Base-by-base conservation (phyloP, 257 asterid genomes). In the Mentha longifolia region DNA sequence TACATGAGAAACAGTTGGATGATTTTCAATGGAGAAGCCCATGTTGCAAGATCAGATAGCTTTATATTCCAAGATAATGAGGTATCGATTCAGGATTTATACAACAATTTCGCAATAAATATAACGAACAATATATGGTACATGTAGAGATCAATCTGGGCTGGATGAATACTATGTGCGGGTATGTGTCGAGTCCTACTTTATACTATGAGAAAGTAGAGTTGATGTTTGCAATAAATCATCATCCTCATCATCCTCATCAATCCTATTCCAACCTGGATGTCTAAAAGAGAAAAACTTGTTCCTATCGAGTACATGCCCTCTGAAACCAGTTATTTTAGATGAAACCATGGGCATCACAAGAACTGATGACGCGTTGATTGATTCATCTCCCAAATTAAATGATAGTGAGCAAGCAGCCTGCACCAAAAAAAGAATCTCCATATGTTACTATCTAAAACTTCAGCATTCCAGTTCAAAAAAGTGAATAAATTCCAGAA, bases 311-410 rank as follows among this genome's bases (percentile, higher is more conserved):
- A 82, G 78, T 55, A 69, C 82, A 63, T 69, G 78, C 61, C 92
- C 92, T 79, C 98, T 85, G 79, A 93, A 93, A 39, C 98, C 98
- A 5, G 84, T 93, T 57, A 89, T 82, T 76, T 91, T 93, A 12
- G 98, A 91, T 13, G 97, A 89, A 68, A 87, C 95, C 97, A 93
- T 91, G 28, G 98, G 98, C 98, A 93, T 93, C 80, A 84, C 96
- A 72, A 93, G 82, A 59, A 93, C 88, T 33, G 95, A 91, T 33
- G 98, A 93, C 41, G 94, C 85, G 39, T 87, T 89, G 17, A 93
- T 84, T 7, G 98, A 83, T 74, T 91, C 83, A 76, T 89, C 96
- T 77, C 97, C 97, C 50, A 91, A 76, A 52, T 95, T 95, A 65
- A 85, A 83, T 57, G 97, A 78, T 63, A 85, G 58, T 43, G 98